Evolutionary conservation across 345 rosid species (phyloP), one percentile per base, ranked within the genome.

Genomic region (Populus deltoides): DNA sequence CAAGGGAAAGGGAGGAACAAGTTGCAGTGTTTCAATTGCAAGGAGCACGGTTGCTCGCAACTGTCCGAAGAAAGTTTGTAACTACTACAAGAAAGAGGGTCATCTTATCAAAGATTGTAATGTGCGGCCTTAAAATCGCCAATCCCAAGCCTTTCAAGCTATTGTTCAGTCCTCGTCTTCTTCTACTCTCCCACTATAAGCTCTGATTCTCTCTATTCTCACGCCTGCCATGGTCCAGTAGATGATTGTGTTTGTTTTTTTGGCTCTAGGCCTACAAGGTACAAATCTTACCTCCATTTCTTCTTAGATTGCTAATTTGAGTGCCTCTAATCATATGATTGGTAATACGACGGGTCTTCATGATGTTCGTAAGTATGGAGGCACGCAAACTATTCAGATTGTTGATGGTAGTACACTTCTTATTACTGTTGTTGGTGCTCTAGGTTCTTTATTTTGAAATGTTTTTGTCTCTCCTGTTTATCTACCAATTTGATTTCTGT

Each of bases 311-410:
- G 11, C 38, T 1, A 0, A 68, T 36, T 68, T 27, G 20, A 43
- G 5, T 15, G 71, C 71, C 3, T 35, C 13, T 12, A 68, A 68
- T 68, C 49, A 38, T 25, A 68, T 68, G 49, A 68, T 1, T 1
- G 1, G 5, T 35, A 35, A 1, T 4, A 6, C 71, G 0, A 7
- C 0, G 20, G 7, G 8, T 2, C 71, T 68, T 0, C 0, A 66
- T 25, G 31, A 66, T 66, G 41, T 66, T 31, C 41, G 3, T 4
- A 1, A 8, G 7, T 68, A 68, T 35, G 7, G 0, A 3, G 45
- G 29, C 22, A 2, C 1, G 0, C 1, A 7, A 1, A 1, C 1
- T 5, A 38, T 68, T 38, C 29, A 68, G 3, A 5, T 38, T 15
- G 17, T 17, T 38, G 0, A 68, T 68, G 71, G 27, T 1, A 6